A percentile compares a stretch with the other conserved stretches of the same genome.
These are phyloP conservation scores for Strigomonas culicis DNA, from an alignment of 208 protist genomes.

Conservation along the genomic window DNA sequence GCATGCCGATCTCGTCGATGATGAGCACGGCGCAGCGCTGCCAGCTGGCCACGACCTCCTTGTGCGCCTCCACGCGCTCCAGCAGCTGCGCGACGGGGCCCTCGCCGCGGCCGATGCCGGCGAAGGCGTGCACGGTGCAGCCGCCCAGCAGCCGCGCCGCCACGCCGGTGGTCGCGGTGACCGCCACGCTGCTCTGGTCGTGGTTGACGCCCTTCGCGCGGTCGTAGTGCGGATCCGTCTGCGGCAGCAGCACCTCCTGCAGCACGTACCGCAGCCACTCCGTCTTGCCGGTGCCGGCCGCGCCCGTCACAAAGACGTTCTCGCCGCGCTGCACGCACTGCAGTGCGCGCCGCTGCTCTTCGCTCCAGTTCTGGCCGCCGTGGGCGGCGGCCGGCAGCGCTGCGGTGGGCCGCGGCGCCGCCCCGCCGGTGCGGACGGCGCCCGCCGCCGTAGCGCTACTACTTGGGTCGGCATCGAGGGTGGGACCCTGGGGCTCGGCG, in stretches of 20 bases:
- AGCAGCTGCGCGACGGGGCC: conserved; percentile 23
- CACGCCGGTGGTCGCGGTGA: conserved; percentile 75
- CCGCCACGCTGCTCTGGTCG: conserved; percentile 8
- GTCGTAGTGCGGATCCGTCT: neutral
- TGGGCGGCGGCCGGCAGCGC: neutral
- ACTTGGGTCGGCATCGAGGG: no score
- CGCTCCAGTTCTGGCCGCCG: conserved; percentile 20
- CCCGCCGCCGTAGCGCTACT: no score
- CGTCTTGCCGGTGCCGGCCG: conserved; percentile 82
- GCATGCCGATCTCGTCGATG: conserved; percentile 87
- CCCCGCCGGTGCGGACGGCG: neutral
- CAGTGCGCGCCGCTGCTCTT: conserved; percentile 42
- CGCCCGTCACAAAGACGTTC: conserved; percentile 77
- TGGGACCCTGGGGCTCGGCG: neutral
- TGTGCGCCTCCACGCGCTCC: conserved; percentile 20
- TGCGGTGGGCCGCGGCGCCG: neutral
- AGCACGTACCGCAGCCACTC: conserved; percentile 59
- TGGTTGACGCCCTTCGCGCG: neutral
- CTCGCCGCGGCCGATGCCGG: conserved; percentile 61
- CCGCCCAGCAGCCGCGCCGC: conserved; percentile 73
- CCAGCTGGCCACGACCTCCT: conserved; percentile 41
- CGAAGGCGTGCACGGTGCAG: conserved; percentile 65
- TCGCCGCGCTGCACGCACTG: conserved; percentile 33
- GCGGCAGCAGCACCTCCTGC: conserved; percentile 24
- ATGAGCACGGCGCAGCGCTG: conserved; percentile 59